These are phyloP conservation scores for Aureobasidium subglaciale DNA, from an alignment of 2,329 filamentous ascomycete genomes.

Conservation along the genomic window DNA sequence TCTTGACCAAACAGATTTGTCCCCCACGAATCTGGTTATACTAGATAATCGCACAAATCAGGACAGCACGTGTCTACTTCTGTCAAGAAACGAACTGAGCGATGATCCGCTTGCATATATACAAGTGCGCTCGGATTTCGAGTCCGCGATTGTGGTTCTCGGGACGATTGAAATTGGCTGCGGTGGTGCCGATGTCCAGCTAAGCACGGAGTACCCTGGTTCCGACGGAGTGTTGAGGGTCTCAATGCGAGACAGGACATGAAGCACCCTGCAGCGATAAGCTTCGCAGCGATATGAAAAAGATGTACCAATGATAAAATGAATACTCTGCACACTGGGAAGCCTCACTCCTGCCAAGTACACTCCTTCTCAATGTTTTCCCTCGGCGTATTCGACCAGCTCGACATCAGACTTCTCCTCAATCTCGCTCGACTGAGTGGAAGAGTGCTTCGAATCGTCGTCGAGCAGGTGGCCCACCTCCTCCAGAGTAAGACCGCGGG, in stretches of 20 bases:
- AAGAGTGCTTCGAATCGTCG: constrained; percentile 24
- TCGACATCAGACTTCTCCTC: too few species aligned
- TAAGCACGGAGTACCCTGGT: background rate
- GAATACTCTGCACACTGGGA: too few species aligned
- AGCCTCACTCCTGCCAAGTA: too few species aligned
- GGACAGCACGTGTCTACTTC: background rate
- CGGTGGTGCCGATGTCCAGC: background rate
- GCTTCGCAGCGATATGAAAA: too few species aligned
- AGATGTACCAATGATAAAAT: too few species aligned
- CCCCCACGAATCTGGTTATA: background rate
- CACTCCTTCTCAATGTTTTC: too few species aligned
- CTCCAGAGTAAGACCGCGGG: constrained; percentile 37
- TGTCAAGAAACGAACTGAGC: background rate
- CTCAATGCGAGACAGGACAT: background rate
- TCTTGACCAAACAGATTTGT: background rate
- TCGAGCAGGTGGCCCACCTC: constrained; percentile 41
- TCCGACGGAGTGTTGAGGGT: background rate
- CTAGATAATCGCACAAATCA: background rate
- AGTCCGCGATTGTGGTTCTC: background rate
- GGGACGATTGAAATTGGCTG: background rate
- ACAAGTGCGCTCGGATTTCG: background rate
- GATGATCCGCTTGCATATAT: background rate
- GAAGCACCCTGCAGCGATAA: too few species aligned
- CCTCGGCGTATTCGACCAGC: too few species aligned
- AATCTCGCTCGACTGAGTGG: background rate